These are phyloP conservation scores for Pholiota adiposa DNA, from an alignment of 1,284 basidiomycete genomes.

Conservation along the genomic window DNA sequence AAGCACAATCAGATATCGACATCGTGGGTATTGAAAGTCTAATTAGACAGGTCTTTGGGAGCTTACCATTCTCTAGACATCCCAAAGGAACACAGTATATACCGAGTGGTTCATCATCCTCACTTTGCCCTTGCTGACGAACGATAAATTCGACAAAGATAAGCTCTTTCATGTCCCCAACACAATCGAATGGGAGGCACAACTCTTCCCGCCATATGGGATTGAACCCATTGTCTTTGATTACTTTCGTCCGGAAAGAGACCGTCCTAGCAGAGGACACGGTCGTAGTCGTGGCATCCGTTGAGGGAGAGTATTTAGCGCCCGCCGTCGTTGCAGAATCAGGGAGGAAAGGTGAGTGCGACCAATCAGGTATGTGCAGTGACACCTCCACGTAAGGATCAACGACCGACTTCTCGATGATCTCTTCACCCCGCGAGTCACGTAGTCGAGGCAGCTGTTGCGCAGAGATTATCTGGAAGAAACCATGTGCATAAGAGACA, in stretches of 20 bases:
- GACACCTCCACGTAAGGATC: conserved; percentile 85
- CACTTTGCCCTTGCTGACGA: conserved; percentile 64
- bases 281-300: conserved; percentile 6
- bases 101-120: conserved; percentile 69
- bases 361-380: conserved; percentile 78
- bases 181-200: conserved; percentile 72
- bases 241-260: conserved; percentile 58
- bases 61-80: conserved; percentile 72
- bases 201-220: conserved; percentile 84
- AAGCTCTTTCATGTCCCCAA: conserved; percentile 79
- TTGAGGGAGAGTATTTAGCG: conserved; percentile 8
- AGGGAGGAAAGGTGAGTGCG: conserved; percentile 17
- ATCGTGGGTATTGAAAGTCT: conserved; percentile 9
- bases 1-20: conserved; percentile 6
- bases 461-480: conserved; percentile 76
- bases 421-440: conserved; percentile 65
- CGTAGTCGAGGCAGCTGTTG: conserved; percentile 88
- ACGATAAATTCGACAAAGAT: conserved; percentile 84
- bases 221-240: conserved; percentile 90
- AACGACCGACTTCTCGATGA: conserved; percentile 60
- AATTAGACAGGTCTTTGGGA: conserved; percentile 5
- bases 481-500: not conserved
- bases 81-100: conserved; percentile 72
- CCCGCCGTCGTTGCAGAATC: conserved; percentile 10
- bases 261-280: conserved; percentile 47